Percentiles rank a stretch among this genome's conserved stretches.
Evolutionary conservation across 768 basidiomycete genomes (phyloP).

Genomic region (Lactarius trivialis): DNA sequence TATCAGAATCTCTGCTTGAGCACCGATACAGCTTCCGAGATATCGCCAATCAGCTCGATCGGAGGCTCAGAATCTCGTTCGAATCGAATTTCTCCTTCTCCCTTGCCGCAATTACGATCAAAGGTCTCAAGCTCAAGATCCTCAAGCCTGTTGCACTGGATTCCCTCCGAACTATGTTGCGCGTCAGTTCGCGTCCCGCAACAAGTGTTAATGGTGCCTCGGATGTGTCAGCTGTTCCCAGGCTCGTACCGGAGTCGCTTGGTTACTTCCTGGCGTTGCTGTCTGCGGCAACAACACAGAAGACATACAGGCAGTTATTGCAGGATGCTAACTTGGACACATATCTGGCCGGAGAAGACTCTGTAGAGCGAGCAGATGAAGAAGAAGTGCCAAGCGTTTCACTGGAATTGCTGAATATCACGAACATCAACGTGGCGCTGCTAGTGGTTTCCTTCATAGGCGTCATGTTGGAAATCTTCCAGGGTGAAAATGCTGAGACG

Average conservation of each 20-base stretch:
- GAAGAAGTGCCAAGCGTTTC: conserved; percentile 46
- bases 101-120: conserved; percentile 77
- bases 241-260: conserved; percentile 53
- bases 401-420: conserved; percentile 52
- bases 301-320: conserved; percentile 53
- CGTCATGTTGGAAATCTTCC: conserved; percentile 66
- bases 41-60: conserved; percentile 64
- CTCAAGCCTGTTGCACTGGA: conserved; percentile 56
- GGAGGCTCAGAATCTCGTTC: conserved; percentile 68
- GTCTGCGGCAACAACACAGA: conserved; percentile 54
- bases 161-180: conserved; percentile 55
- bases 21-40: conserved; percentile 60
- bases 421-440: conserved; percentile 58
- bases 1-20: conserved; percentile 55
- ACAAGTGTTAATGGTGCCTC: conserved; percentile 26
- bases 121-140: conserved; percentile 67
- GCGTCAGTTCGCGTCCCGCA: conserved; percentile 48
- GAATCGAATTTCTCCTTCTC: conserved; percentile 75
- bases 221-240: conserved; percentile 36
- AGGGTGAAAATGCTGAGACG: conserved; percentile 76
- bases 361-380: conserved; percentile 35
- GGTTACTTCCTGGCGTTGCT: conserved; percentile 78
- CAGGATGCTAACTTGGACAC: conserved; percentile 54
- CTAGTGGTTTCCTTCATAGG: conserved; percentile 69
- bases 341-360: conserved; percentile 38